phyloP scores from a whole-genome alignment of 129 eudicot genomes.

The Chrysanthemum makinoi region DNA sequence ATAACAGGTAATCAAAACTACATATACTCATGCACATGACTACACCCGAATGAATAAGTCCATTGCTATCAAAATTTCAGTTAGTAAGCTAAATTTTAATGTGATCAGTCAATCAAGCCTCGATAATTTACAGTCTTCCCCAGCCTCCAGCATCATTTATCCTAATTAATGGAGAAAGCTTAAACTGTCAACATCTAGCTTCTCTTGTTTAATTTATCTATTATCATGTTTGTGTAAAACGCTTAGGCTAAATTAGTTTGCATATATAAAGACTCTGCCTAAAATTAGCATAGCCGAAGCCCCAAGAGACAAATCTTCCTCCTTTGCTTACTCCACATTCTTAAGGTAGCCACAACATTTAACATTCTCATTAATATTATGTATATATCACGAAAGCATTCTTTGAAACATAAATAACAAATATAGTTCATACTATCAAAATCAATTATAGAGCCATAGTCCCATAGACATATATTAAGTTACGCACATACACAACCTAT shows the following conservation, averaged over 20 bases:
- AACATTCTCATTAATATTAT: not conserved
- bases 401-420: not conserved
- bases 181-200: not conserved
- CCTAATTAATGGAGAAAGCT: not conserved
- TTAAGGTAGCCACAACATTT: slow-evolving; percentile 5
- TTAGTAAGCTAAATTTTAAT: not conserved
- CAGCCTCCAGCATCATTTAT: not conserved
- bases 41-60: not conserved
- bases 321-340: not conserved
- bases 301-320: not conserved
- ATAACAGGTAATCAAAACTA: not conserved
- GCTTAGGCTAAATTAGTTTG: slow-evolving; percentile 9
- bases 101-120: not conserved
- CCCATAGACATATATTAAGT: not conserved
- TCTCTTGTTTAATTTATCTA: not conserved
- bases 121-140: not conserved
- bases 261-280: not conserved
- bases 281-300: not conserved
- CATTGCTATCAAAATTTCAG: not conserved
- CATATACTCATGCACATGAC: not conserved
- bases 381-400: not conserved
- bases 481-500: slow-evolving; percentile 8
- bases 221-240: not conserved
- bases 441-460: not conserved
- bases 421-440: not conserved